phyloP scores from a whole-genome alignment of 1,139 yeast species.

The Blastobotrys petasosporus region DNA sequence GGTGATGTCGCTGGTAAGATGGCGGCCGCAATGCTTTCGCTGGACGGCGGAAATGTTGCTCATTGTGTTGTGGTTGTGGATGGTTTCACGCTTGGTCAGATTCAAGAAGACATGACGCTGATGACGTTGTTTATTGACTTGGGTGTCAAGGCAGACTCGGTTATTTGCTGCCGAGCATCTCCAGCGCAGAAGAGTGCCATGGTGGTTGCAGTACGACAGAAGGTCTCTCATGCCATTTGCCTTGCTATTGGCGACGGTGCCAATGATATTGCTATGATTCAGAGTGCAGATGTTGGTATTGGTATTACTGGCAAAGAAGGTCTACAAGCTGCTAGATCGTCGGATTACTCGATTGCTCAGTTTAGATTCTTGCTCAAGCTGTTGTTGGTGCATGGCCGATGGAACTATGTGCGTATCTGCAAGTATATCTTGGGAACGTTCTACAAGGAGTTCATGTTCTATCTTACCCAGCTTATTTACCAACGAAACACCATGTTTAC shows the following conservation, averaged over 20 bases:
- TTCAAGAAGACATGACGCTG: conserved; percentile 67
- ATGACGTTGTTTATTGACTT: conserved; percentile 74
- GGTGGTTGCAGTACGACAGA: conserved; percentile 69
- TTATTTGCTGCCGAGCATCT: conserved; percentile 91
- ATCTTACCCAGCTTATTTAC: conserved; percentile 78
- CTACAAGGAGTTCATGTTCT: conserved; percentile 87
- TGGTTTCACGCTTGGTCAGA: conserved; percentile 69
- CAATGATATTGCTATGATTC: conserved; percentile 97
- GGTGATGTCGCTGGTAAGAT: conserved; percentile 45
- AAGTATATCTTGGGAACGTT: conserved; percentile 91
- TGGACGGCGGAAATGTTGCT: conserved; percentile 68
- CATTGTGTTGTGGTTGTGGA: conserved; percentile 93
- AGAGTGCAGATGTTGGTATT: conserved; percentile 95
- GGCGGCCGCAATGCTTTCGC: conserved; percentile 53
- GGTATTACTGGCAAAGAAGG: conserved; percentile 98
- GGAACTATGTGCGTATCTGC: conserved; percentile 86
- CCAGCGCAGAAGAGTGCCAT: conserved; percentile 93
- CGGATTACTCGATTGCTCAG: conserved; percentile 95
- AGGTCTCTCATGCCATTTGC: conserved; percentile 65
- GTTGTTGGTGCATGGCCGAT: conserved; percentile 88
- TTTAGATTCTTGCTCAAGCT: conserved; percentile 78
- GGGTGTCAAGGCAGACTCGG: conserved; percentile 84
- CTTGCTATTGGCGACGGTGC: conserved; percentile 99
- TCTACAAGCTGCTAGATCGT: conserved; percentile 88
- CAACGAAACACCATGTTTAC: conserved; percentile 86